A percentile compares a stretch with the other conserved stretches of the same genome.
Conservation (phyloP, 805 yeast species). For the Metschnikowia reukaufii region DNA sequence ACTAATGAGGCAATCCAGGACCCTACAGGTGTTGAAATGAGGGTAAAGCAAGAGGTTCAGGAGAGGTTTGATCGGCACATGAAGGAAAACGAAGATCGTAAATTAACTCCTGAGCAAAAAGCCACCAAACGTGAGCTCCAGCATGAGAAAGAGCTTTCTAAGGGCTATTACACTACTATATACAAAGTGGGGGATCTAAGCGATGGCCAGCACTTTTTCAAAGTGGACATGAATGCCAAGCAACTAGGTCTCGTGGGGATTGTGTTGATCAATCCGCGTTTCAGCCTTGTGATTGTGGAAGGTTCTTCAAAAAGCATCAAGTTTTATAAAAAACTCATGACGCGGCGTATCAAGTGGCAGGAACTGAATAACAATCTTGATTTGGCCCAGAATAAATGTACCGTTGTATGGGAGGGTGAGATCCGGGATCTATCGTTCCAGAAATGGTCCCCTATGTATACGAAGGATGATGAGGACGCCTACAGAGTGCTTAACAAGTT, state of each 20-base stretch:
- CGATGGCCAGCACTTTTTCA: constrained; percentile 68
- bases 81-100: constrained; percentile 59
- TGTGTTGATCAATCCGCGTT: constrained; percentile 45
- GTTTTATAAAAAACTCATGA: constrained; percentile 62
- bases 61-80: constrained; percentile 61
- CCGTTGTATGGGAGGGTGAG: constrained; percentile 71
- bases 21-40: constrained; percentile 81
- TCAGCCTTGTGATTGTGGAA: constrained; percentile 66
- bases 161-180: constrained; percentile 58
- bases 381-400: constrained; percentile 45
- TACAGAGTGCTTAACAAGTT: constrained; percentile 48
- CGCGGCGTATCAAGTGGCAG: constrained; percentile 69
- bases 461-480: constrained; percentile 52
- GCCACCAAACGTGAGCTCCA: constrained; percentile 50
- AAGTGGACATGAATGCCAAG: constrained; percentile 78
- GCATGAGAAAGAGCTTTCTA: constrained; percentile 46
- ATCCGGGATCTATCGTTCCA: constrained; percentile 52
- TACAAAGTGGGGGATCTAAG: constrained; percentile 54
- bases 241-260: constrained; percentile 69
- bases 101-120: constrained; percentile 56
- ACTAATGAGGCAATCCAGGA: constrained; percentile 84
- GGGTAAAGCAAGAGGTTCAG: constrained; percentile 67
- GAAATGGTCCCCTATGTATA: constrained; percentile 66
- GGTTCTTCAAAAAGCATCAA: constrained; percentile 65
- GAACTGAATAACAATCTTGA: constrained; percentile 35